Base-by-base conservation (phyloP, 2,329 filamentous ascomycete species). In the Akanthomyces lecanii region DNA sequence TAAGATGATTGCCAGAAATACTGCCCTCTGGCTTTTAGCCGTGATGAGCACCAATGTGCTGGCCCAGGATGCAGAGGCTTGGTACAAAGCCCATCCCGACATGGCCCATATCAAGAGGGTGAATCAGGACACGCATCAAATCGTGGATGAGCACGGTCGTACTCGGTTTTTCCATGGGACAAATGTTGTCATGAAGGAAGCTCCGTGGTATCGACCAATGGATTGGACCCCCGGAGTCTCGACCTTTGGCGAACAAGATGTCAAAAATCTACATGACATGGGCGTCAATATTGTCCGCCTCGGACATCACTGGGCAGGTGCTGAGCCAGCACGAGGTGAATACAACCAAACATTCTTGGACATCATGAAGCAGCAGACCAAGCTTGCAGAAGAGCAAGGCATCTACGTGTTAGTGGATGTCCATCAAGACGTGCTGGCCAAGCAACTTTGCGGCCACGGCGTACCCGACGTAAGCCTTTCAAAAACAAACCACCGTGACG, bases 111-210 rank as follows among this genome's bases (percentile, higher is more conserved):
- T 66, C 45, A 65, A 55, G 2, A 42, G 12, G 11, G 64, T 68
- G 44, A 65, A 68, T 25, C 65, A 66, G 47, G 63, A 55, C 16
- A 65, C 65, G 33, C 61, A 67, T 38, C 66, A 67, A 45, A 66
- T 67, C 4, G 45, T 67, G 4, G 65, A 67, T 23, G 65, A 66
- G 28, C 64, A 65, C 45, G 64, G 66, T 21, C 64, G 66, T 12
- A 64, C 64, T 36, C 65, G 66, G 1, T 67, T 67, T 44, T 67
- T 67, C 28, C 66, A 67, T 50, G 66, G 66, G 21, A 67, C 66
- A 25, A 67, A 66, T 48, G 66, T 67, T 23, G 66, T 67, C 47
- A 67, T 67, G 66, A 67, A 67, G 36, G 52, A 66, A 23, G 45
- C 65, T 36, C 66, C 66, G 16, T 67, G 66, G 66, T 62, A 67